phyloP scores from a whole-genome alignment of 2,329 filamentous ascomycete genomes.

The Bisporella sp. region DNA sequence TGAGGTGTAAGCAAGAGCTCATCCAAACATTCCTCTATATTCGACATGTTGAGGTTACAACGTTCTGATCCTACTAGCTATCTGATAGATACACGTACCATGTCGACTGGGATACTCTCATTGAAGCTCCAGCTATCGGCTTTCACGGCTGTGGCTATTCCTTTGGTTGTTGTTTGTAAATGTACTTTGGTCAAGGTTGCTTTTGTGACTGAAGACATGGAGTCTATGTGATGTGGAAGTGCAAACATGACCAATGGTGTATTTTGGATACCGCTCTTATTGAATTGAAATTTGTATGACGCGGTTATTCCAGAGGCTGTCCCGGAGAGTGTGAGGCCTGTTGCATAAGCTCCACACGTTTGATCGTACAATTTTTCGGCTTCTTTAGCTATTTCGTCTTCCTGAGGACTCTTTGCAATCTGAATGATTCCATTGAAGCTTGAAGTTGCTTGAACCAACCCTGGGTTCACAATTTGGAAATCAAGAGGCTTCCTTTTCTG shows the following conservation, averaged over 20 bases:
- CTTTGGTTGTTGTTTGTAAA: conserved; percentile 80
- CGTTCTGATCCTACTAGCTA: too few relatives aligned
- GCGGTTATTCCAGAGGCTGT: conserved; percentile 51
- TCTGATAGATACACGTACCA: conserved; percentile 35
- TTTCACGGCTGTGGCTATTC: conserved; percentile 64
- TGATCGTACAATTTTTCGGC: conserved; percentile 67
- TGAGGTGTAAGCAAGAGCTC: too few relatives aligned
- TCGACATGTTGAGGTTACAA: too few relatives aligned
- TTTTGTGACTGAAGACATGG: conserved; percentile 56
- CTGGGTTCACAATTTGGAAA: conserved; percentile 62
- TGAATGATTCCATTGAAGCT: conserved; percentile 77
- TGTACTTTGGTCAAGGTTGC: conserved; percentile 45
- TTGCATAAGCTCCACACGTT: conserved; percentile 69
- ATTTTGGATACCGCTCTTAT: conserved; percentile 57
- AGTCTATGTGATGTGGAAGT: conserved; percentile 76
- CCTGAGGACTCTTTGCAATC: conserved; percentile 64
- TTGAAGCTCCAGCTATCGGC: conserved; percentile 72
- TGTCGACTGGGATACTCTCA: conserved; percentile 64
- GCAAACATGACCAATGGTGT: conserved; percentile 74
- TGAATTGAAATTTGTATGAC: conserved; percentile 66
- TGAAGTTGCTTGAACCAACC: conserved; percentile 54
- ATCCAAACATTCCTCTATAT: too few relatives aligned
- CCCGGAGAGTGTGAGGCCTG: conserved; percentile 57
- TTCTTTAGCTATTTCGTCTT: conserved; percentile 28
- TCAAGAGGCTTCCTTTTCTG: conserved; percentile 49